These are phyloP conservation scores for Tephrocybe rancida DNA, from an alignment of 768 basidiomycete genomes.

Conservation along the genomic window DNA sequence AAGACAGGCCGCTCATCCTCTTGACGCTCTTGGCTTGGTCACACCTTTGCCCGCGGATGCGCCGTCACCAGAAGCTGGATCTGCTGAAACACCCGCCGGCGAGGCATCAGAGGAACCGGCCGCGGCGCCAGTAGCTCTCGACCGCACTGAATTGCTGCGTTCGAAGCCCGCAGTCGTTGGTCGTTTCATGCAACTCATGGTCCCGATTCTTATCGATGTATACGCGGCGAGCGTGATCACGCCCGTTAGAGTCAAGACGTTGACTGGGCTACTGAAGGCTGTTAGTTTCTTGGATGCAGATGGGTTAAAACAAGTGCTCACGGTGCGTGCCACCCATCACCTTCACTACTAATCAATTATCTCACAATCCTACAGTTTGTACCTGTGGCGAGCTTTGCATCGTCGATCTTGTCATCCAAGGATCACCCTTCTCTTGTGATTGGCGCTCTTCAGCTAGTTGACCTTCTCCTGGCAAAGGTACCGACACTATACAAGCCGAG, in stretches of 20 bases:
- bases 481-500: conserved; percentile 84
- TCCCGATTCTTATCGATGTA: conserved; percentile 97
- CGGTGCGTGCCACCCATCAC: conserved; percentile 48
- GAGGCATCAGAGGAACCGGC: conserved; percentile 40
- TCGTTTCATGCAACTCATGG: conserved; percentile 84
- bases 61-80: conserved; percentile 24
- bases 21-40: conserved; percentile 20
- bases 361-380: conserved; percentile 62
- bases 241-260: conserved; percentile 84
- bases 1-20: conserved; percentile 49
- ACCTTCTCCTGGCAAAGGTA: conserved; percentile 84
- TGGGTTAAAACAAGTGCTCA: conserved; percentile 74
- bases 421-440: conserved; percentile 89
- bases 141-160: conserved; percentile 76
- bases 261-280: conserved; percentile 88
- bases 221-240: conserved; percentile 96
- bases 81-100: conserved; percentile 36
- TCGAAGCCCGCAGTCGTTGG: conserved; percentile 76
- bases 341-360: neutral
- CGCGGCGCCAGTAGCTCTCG: conserved; percentile 39
- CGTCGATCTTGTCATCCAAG: conserved; percentile 89
- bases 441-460: conserved; percentile 90
- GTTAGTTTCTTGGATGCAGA: conserved; percentile 85
- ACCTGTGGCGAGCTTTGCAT: conserved; percentile 93
- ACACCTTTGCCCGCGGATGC: conserved; percentile 23